phyloP scores from a whole-genome alignment of 441 rosid species.

The Aleurites moluccanus region DNA sequence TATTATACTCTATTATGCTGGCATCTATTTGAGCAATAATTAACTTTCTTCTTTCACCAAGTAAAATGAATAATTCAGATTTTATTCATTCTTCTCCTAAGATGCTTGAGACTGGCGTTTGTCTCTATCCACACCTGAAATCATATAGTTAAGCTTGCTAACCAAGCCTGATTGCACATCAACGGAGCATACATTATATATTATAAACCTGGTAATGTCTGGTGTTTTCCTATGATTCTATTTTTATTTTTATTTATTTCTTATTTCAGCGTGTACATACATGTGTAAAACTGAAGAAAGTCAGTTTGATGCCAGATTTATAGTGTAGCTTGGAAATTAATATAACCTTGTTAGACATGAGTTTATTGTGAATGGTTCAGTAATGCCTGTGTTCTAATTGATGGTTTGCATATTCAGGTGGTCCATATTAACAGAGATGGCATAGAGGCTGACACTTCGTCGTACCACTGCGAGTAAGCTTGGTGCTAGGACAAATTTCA shows the following conservation, averaged over 20 bases:
- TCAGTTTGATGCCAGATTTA: neutral
- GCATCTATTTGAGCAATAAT: no score
- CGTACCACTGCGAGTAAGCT: constrained; percentile 87
- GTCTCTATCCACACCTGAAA: no score
- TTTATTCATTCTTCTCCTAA: neutral
- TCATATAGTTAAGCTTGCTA: neutral
- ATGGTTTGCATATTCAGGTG: constrained; percentile 46
- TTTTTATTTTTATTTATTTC: neutral
- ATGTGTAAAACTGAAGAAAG: neutral
- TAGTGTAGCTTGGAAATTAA: neutral
- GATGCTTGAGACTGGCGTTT: neutral
- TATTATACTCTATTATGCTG: neutral
- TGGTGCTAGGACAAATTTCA: constrained; percentile 19
- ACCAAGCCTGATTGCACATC: neutral
- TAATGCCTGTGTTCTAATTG: constrained; percentile 10
- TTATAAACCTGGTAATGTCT: neutral
- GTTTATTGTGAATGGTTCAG: neutral
- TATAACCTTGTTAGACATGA: neutral
- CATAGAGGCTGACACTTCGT: constrained; percentile 66
- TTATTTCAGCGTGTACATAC: neutral
- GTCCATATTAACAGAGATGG: constrained; percentile 50
- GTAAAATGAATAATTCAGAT: no score
- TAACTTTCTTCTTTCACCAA: neutral
- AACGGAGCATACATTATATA: neutral
- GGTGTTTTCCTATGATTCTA: neutral